These are phyloP conservation scores for Rhodamnia argentea DNA, from an alignment of 345 rosid species.

Conservation along the genomic window DNA sequence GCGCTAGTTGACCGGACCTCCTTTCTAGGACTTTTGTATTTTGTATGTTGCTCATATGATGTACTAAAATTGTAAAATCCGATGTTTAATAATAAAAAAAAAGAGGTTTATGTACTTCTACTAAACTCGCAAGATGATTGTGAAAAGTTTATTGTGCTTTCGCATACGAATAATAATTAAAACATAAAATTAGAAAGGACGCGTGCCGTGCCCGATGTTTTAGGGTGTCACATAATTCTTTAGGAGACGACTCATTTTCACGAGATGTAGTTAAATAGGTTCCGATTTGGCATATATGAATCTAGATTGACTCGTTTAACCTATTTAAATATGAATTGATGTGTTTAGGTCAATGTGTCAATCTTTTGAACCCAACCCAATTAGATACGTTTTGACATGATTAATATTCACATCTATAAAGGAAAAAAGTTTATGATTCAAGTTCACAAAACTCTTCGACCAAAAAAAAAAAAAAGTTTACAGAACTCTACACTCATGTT, in stretches of 20 bases:
- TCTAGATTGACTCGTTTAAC: fast-evolving
- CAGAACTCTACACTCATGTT: not conserved
- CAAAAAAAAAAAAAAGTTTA: too few species aligned
- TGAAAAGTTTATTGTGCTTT: too few species aligned
- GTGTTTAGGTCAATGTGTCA: not conserved
- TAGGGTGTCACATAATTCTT: not conserved
- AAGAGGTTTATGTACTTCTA: too few species aligned
- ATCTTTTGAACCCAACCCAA: not conserved
- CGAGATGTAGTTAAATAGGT: not conserved
- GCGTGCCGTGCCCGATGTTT: too few species aligned
- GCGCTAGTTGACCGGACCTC: too few species aligned
- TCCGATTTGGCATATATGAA: not conserved
- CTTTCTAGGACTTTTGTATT: too few species aligned
- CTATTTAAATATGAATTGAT: not conserved
- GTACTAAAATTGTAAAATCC: too few species aligned
- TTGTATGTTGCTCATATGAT: too few species aligned
- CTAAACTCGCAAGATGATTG: too few species aligned
- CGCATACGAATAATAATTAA: too few species aligned
- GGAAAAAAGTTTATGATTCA: not conserved
- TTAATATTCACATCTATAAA: not conserved
- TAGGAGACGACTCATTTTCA: not conserved
- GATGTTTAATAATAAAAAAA: too few species aligned
- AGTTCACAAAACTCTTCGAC: not conserved
- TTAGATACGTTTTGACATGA: not conserved
- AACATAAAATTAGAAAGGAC: too few species aligned